Base-by-base conservation (phyloP, 2,329 filamentous ascomycete genomes). In the Exophiala sp. region DNA sequence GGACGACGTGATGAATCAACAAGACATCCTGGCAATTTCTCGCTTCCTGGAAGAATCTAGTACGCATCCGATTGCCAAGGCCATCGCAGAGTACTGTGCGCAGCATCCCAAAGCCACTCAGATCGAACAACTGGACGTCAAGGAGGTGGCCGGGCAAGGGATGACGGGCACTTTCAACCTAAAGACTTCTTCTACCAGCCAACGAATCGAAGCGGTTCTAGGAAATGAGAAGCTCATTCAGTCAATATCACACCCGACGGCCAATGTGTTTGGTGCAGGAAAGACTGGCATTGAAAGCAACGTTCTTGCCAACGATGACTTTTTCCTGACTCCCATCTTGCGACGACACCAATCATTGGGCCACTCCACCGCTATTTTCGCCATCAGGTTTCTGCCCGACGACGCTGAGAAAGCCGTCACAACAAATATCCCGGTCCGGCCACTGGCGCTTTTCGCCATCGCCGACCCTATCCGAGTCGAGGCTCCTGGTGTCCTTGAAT, bases 401-500 rank as follows among this genome's bases (percentile, higher is more conserved):
- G 30, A 55, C 5, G 39, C 56, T 18, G 27, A 40, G 38, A 43
- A 40, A 29, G 44, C 21, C n/a, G 2, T 2, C 3, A 5, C 7
- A 3, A 13, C 14, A 1, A 7, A 24, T 11, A 3, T n/a, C 21
- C n/a, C 46, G 1, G 71, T 70, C 50, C 48, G 64, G 2, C 73
- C 93, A 4, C 72, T 76, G 0, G 81, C 83, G 1, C 75, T 82
- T 9, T 82, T 95, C 57, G 82, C 88, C 40, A 83, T 91, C 42
- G 83, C 89, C 0, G 90, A 96, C 59, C 82, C 87, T 1, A 79
- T 95, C 56, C 84, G 90, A 2, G 77, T 80, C 0, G 87, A 94
- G 67, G 82, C 88, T 0, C 67, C 70, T 1, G 63, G 71, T 6
- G 81, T 91, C 14, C 77, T 95, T 50, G 66, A 70, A 5, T 74